Evolutionary conservation across 2,329 filamentous ascomycete genomes (phyloP).

Genomic region (Fusarium udum): DNA sequence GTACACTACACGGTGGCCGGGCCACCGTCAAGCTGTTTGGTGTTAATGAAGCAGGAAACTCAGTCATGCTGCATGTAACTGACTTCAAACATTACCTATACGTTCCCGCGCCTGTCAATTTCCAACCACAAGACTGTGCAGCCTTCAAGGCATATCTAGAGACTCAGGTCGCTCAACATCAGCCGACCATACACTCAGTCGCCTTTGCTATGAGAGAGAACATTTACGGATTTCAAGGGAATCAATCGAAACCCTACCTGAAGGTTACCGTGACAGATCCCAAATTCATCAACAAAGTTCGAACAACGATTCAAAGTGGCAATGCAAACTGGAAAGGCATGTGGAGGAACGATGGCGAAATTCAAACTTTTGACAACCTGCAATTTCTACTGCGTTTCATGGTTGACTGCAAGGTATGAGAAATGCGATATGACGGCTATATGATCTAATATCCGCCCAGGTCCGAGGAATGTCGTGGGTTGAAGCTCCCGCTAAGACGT

Average conservation of each 20-base stretch:
- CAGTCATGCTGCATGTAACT: conserved; percentile 92
- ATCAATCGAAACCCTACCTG: conserved; percentile 88
- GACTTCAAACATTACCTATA: conserved; percentile 98
- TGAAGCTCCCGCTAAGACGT: conserved; percentile 79
- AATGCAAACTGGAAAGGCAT: conserved; percentile 89
- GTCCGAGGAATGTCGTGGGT: conserved; percentile 98
- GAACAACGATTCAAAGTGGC: conserved; percentile 77
- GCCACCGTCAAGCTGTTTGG: conserved; percentile 91
- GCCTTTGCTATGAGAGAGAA: conserved; percentile 87
- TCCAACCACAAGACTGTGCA: conserved; percentile 80
- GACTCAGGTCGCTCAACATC: conserved; percentile 75
- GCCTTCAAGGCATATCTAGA: conserved; percentile 85
- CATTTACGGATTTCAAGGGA: conserved; percentile 93
- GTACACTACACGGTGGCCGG: conserved; percentile 78
- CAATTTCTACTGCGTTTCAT: conserved; percentile 96
- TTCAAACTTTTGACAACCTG: conserved; percentile 95
- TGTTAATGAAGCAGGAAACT: conserved; percentile 85
- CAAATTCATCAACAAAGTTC: conserved; percentile 80
- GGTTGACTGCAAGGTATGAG: conserved; percentile 87
- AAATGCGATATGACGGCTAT: too few species aligned
- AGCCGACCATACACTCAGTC: conserved; percentile 81
- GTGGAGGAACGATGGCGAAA: conserved; percentile 77
- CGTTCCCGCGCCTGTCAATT: conserved; percentile 84
- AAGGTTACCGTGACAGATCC: conserved; percentile 94
- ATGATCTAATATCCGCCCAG: conserved; percentile 51